Evolutionary conservation across 2,329 filamentous ascomycete genomes (phyloP), one percentile per base, ranked within the genome.

Genomic region (Colletotrichum karsti): DNA sequence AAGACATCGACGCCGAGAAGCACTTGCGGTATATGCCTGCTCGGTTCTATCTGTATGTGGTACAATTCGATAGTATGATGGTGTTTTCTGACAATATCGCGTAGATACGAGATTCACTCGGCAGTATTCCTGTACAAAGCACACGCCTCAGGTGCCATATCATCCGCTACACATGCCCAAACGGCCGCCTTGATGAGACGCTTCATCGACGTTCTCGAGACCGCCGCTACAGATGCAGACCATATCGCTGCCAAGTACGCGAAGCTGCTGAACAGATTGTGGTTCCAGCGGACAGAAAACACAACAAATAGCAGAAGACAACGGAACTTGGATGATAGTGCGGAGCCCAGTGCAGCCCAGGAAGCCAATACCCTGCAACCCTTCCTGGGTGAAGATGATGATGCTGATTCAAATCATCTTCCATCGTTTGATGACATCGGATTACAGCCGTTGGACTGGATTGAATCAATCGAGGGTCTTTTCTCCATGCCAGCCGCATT

Each of bases 21-120:
- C 84, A 87, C 48, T 80, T 91, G n/a, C 86, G 88, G 66, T 90
- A 87, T 66, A 90, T 91, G 88, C 89, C 89, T 1, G 79, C 90
- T 13, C 82, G 88, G 20, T 91, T 88, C 72, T 91, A 90, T 69
- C 78, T 91, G 28, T 91, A 83, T 67, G 83, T 81, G 48, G n/a
- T n/a, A n/a, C n/a, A n/a, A n/a, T 18, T 13, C 18, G 9, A 4
- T 30, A 13, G 13, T 6, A 28, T 28, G 33, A n/a, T 56, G 8
- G 15, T 10, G 18, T 9, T 22, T 8, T 4, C 35, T 56, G 13
- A 54, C 22, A 30, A 5, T 39, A 4, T 41, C 22, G 22, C 12
- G 12, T 13, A 62, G 59, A 18, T 55, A 55, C 5, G 59, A 62
- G 5, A 90, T 91, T 18, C 90, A 91, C 73, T 87, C 87, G 1